These are phyloP conservation scores for Naganishia friedmannii DNA, from an alignment of 768 basidiomycete genomes.

Conservation along the genomic window DNA sequence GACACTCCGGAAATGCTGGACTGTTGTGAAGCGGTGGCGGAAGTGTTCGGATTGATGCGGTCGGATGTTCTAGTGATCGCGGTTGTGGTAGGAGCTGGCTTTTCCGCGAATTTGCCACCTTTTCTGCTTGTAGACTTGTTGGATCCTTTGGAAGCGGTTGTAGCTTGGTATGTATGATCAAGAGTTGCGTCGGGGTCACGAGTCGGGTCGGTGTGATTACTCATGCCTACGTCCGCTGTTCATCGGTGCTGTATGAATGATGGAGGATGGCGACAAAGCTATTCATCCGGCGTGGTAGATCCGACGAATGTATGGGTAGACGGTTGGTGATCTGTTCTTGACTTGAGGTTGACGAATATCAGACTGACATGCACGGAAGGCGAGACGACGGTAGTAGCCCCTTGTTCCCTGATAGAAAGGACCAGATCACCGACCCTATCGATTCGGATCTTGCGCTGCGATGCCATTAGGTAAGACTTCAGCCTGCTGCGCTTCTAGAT, in stretches of 20 bases:
- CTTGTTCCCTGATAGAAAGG: neutral
- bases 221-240: constrained; percentile 22
- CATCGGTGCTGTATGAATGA: constrained; percentile 12
- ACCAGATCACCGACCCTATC: neutral
- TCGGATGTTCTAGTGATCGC: neutral
- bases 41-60: neutral
- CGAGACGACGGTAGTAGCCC: neutral
- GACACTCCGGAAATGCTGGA: constrained; percentile 17
- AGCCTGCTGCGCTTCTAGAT: neutral
- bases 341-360: neutral
- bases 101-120: neutral
- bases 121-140: constrained; percentile 1
- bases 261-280: constrained; percentile 17
- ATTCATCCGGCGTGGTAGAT: constrained; percentile 2
- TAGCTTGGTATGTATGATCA: constrained; percentile 6
- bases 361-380: neutral
- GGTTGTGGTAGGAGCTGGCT: neutral
- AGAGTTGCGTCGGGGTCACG: constrained; percentile 16
- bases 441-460: neutral
- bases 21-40: constrained; percentile 17
- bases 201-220: constrained; percentile 22
- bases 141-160: neutral
- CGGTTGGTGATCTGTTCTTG: neutral
- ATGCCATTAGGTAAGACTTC: neutral
- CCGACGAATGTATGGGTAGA: neutral